A percentile compares a stretch with the other conserved stretches of the same genome.
Evolutionary conservation across 371 early-diverging fungal genomes (phyloP).

Genomic region (Lichtheimia corymbifera): DNA sequence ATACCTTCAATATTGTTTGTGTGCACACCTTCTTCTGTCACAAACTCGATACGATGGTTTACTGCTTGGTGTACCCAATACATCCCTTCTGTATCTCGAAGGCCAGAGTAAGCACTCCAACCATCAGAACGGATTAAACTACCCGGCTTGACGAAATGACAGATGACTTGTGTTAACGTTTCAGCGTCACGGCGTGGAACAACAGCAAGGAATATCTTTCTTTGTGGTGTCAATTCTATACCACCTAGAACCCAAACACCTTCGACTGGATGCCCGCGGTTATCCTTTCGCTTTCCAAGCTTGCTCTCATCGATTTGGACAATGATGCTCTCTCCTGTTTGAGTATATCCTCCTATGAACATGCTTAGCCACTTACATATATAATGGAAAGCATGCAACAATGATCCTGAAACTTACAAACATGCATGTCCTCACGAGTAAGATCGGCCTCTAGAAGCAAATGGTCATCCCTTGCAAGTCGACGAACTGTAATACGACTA

Average conservation of each 20-base stretch:
- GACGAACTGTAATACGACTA: too few relatives aligned
- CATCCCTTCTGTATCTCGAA: not conserved
- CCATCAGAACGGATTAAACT: slow-evolving; percentile 13
- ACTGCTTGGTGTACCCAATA: not conserved
- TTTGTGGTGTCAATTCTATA: slow-evolving; percentile 11
- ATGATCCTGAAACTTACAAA: not conserved
- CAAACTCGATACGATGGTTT: slow-evolving; percentile 6
- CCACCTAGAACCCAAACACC: slow-evolving; percentile 17
- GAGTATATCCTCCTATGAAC: not conserved
- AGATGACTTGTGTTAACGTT: slow-evolving; percentile 8
- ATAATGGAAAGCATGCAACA: not conserved
- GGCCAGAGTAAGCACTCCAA: slow-evolving; percentile 14
- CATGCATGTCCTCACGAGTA: not conserved
- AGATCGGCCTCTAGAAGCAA: not conserved
- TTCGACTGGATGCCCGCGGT: slow-evolving; percentile 7
- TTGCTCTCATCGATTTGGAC: not conserved
- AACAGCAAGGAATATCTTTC: slow-evolving; percentile 8
- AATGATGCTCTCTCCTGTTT: not conserved
- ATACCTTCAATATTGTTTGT: slow-evolving; percentile 19
- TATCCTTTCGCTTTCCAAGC: not conserved
- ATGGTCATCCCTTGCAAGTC: too few relatives aligned
- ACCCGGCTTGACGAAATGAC: slow-evolving; percentile 2
- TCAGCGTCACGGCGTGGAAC: slow-evolving; percentile 6
- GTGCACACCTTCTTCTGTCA: slow-evolving; percentile 6
- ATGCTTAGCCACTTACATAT: not conserved